Conservation (phyloP, 148 eudicot species). For the Persicaria maculosa region DNA sequence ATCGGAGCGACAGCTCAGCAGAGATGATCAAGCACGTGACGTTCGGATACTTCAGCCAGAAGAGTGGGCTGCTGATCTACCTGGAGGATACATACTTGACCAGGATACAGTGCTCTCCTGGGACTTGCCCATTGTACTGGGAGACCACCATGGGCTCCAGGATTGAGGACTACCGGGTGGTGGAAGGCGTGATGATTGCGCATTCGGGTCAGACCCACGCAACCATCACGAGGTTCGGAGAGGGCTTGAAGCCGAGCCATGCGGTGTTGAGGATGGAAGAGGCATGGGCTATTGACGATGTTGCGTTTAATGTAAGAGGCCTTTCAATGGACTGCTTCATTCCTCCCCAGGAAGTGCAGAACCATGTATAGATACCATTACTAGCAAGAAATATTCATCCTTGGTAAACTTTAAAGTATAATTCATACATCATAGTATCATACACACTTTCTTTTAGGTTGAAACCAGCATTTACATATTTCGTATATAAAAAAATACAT, state of each 20-base stretch:
- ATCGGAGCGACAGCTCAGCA: slow-evolving; percentile 72
- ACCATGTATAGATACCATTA: neutral
- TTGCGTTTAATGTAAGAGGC: slow-evolving; percentile 81
- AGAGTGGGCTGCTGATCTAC: slow-evolving; percentile 66
- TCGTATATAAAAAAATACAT: too few species aligned
- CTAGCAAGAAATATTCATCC: too few species aligned
- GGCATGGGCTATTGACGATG: slow-evolving; percentile 71
- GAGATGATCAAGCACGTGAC: slow-evolving; percentile 91
- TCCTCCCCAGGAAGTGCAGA: slow-evolving; percentile 62
- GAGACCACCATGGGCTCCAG: slow-evolving; percentile 84
- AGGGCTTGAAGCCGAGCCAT: slow-evolving; percentile 45
- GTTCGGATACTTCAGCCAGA: slow-evolving; percentile 91
- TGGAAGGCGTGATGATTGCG: slow-evolving; percentile 83
- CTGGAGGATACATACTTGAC: slow-evolving; percentile 90
- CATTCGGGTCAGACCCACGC: slow-evolving; percentile 72
- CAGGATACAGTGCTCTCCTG: slow-evolving; percentile 68
- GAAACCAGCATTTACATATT: too few species aligned
- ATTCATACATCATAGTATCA: too few species aligned
- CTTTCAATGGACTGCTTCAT: slow-evolving; percentile 77
- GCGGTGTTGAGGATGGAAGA: slow-evolving; percentile 79
- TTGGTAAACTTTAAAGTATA: too few species aligned
- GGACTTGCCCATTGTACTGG: slow-evolving; percentile 71
- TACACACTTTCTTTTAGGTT: too few species aligned
- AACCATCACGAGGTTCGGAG: slow-evolving; percentile 75
- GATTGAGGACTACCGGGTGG: slow-evolving; percentile 66